Evolutionary conservation across 306 rosid genomes (phyloP).

Genomic region (Cucumis hystrix): DNA sequence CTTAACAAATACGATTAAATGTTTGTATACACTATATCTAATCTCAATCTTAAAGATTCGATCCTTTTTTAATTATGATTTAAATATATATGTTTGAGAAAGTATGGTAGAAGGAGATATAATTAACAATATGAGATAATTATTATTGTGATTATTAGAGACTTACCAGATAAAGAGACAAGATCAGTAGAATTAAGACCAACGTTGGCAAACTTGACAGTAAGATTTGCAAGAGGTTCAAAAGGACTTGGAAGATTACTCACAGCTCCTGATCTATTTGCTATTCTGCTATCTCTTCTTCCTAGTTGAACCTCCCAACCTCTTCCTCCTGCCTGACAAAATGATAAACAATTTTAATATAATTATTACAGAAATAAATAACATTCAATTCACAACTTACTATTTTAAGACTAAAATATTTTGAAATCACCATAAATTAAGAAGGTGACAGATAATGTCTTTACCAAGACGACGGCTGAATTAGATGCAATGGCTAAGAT

Average conservation of each 20-base stretch:
- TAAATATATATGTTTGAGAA: neutral
- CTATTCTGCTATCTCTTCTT: conserved; percentile 49
- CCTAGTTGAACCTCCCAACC: conserved; percentile 60
- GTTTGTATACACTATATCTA: too few relatives aligned
- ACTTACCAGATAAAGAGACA: conserved; percentile 57
- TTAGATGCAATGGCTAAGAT: conserved; percentile 60
- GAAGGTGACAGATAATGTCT: neutral
- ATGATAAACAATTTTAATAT: too few relatives aligned
- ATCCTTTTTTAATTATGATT: too few relatives aligned
- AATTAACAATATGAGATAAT: too few relatives aligned
- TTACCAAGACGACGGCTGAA: conserved; percentile 47
- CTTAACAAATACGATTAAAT: too few relatives aligned
- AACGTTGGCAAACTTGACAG: conserved; percentile 43
- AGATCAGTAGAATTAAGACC: conserved; percentile 52
- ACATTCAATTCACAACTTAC: too few relatives aligned
- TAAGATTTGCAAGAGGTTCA: conserved; percentile 26
- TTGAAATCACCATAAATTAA: neutral
- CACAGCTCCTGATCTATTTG: conserved; percentile 54
- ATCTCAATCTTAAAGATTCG: too few relatives aligned
- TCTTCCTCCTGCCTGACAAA: conserved; percentile 46
- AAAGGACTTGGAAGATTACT: conserved; percentile 40
- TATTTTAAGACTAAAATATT: too few relatives aligned
- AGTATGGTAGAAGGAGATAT: too few relatives aligned
- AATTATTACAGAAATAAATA: too few relatives aligned
- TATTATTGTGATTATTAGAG: neutral